phyloP scores from a whole-genome alignment of 2,329 filamentous ascomycete species.

The Fusarium sp. region DNA sequence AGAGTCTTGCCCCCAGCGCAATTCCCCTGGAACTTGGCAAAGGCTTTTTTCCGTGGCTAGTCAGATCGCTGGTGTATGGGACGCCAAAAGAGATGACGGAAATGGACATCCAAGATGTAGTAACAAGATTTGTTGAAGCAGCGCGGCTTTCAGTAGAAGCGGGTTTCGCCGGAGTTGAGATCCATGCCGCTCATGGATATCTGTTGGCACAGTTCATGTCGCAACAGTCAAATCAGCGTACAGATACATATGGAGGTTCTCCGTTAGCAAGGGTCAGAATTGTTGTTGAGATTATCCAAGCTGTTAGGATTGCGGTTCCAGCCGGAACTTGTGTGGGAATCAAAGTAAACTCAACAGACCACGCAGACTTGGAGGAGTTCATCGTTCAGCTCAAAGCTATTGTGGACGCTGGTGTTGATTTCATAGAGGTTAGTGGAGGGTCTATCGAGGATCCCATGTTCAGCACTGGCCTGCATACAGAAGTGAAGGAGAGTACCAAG shows the following conservation, averaged over 20 bases:
- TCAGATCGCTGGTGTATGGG: neutral
- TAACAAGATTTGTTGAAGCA: neutral
- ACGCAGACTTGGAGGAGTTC: neutral
- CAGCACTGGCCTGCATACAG: neutral
- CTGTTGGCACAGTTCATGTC: neutral
- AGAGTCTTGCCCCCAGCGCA: neutral
- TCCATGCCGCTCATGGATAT: conserved; percentile 15
- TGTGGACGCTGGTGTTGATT: neutral
- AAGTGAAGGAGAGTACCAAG: neutral
- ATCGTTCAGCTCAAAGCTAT: neutral
- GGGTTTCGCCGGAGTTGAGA: neutral
- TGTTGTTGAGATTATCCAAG: neutral
- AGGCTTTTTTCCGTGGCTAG: neutral
- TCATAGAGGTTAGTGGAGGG: conserved; percentile 15
- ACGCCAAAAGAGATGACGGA: neutral
- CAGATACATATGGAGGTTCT: neutral
- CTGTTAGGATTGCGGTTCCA: neutral
- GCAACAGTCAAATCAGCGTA: neutral
- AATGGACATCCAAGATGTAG: neutral
- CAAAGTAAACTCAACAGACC: conserved; percentile 10
- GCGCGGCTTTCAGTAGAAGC: neutral
- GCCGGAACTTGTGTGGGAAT: neutral
- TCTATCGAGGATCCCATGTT: conserved; percentile 11
- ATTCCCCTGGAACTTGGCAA: neutral
- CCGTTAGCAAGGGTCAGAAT: neutral